Percentiles rank a stretch among this genome's conserved stretches.
phyloP scores from a whole-genome alignment of 371 early-diverging fungal genomes.

The Rhizopus stolonifer region DNA sequence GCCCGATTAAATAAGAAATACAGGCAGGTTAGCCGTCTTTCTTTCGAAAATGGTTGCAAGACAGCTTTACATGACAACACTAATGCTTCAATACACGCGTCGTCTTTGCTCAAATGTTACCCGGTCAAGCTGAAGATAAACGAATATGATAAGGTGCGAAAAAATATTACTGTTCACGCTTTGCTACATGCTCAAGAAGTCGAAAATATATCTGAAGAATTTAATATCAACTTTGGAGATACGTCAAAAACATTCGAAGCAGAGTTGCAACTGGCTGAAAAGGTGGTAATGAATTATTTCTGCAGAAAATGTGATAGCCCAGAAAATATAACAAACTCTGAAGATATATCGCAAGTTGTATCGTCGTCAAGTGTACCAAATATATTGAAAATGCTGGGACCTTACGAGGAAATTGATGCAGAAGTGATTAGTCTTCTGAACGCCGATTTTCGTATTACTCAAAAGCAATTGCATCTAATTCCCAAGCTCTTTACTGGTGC shows the following conservation, averaged over 20 bases:
- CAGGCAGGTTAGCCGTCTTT: too few species aligned
- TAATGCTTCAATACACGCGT: too few species aligned
- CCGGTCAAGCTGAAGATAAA: too few species aligned
- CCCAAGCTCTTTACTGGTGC: neutral
- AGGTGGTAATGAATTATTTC: neutral
- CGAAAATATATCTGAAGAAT: neutral
- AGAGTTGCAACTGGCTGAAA: neutral
- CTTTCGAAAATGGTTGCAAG: too few species aligned
- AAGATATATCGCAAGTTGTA: neutral
- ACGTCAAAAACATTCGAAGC: neutral
- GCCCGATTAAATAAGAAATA: too few species aligned
- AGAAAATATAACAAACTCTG: neutral
- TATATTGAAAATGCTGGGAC: neutral
- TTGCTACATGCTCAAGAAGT: too few species aligned
- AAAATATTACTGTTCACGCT: too few species aligned
- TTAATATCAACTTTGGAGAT: constrained; percentile 4
- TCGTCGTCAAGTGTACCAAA: neutral
- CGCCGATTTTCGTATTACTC: neutral
- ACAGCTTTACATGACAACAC: too few species aligned
- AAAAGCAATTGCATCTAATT: neutral
- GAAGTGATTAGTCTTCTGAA: constrained; percentile 1
- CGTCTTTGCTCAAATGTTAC: too few species aligned
- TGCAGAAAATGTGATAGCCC: too few species aligned
- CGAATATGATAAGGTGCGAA: too few species aligned
- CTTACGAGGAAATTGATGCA: neutral